A percentile compares a stretch with the other conserved stretches of the same genome.
Conservation (phyloP, 75 land plant genomes). For the Chamaecyparis obtusa region DNA sequence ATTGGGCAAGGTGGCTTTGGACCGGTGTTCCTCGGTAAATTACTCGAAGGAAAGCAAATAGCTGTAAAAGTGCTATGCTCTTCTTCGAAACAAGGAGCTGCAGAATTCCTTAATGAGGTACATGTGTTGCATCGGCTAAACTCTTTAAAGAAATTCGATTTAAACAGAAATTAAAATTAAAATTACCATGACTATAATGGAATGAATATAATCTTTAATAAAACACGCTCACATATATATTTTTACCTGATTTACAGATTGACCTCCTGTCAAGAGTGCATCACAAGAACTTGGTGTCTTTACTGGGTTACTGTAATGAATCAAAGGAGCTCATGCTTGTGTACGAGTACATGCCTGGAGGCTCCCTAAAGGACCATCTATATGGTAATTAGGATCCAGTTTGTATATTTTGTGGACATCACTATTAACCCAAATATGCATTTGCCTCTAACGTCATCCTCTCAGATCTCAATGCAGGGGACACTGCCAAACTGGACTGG, state of each 20-base stretch:
- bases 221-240: no score
- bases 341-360: constrained; percentile 48
- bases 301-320: constrained; percentile 40
- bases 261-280: constrained; percentile 17
- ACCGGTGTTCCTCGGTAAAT: not conserved
- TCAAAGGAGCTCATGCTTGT: constrained; percentile 28
- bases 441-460: no score
- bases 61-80: not conserved
- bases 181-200: no score
- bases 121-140: no score
- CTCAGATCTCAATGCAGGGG: not conserved
- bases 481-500: not conserved
- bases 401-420: no score
- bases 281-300: constrained; percentile 25
- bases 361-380: constrained; percentile 30
- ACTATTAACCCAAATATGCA: no score
- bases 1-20: not conserved
- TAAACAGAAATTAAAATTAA: no score
- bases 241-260: no score
- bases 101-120: not conserved
- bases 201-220: not conserved
- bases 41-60: not conserved
- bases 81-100: not conserved
- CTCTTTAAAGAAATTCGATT: no score
- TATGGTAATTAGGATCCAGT: no score